Evolutionary conservation across 2,329 filamentous ascomycete species (phyloP).

Genomic region (Pseudocercospora eumusae): DNA sequence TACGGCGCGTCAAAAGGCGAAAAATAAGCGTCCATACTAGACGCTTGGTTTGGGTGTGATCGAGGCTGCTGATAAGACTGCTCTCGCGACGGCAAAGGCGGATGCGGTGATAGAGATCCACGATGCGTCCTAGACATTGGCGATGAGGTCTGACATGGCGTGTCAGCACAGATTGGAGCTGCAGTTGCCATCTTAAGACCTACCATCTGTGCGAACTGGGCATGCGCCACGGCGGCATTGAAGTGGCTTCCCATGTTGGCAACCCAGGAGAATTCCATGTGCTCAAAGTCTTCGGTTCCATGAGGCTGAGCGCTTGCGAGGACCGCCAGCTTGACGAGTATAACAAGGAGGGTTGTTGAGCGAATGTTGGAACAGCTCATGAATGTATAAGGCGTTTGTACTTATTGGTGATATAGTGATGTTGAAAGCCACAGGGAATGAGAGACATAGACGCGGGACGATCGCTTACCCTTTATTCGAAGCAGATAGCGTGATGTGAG

Average conservation of each 20-base stretch:
- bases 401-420: slow-evolving; percentile 9
- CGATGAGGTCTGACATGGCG: slow-evolving; percentile 7
- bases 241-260: slow-evolving; percentile 16
- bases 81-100: neutral
- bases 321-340: slow-evolving; percentile 12
- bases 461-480: slow-evolving; percentile 16
- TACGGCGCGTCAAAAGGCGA: neutral
- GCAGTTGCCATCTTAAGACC: neutral
- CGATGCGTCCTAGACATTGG: slow-evolving; percentile 6
- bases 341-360: slow-evolving; percentile 11
- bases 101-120: neutral
- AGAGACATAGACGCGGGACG: slow-evolving; percentile 9
- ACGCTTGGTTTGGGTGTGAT: slow-evolving; percentile 1
- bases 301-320: slow-evolving; percentile 13
- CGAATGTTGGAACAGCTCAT: slow-evolving; percentile 16
- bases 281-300: slow-evolving; percentile 15
- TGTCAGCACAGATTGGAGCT: slow-evolving; percentile 2
- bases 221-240: slow-evolving; percentile 17
- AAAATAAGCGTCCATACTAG: neutral
- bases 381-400: slow-evolving; percentile 3
- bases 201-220: slow-evolving; percentile 19
- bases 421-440: slow-evolving; percentile 10
- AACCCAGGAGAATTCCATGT: slow-evolving; percentile 14
- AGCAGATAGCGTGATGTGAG: slow-evolving; percentile 11
- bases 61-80: neutral